Evolutionary conservation across 2,329 filamentous ascomycete genomes (phyloP), one percentile per base, ranked within the genome.

Genomic region (Penicillium sp.): DNA sequence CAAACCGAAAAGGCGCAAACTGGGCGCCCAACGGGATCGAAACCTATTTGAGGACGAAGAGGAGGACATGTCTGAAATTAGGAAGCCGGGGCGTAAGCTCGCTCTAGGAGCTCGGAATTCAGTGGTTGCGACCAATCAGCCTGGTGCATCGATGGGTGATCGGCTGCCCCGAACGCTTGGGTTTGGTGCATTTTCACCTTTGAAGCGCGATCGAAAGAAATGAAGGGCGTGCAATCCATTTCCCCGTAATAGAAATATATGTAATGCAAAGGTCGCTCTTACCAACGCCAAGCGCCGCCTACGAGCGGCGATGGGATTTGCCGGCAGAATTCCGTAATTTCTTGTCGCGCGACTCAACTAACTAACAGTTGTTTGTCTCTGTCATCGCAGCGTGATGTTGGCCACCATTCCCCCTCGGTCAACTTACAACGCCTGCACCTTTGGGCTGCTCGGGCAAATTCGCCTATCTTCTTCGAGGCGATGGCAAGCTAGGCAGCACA

Each of bases 401-500:
- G 14, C 33, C 4, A 27, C 35, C 32, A 16, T 17, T 20, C 32
- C 33, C 13, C 10, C 16, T 12, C 32, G 32, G n/a, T 30, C 32
- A 17, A 35, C 25, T n/a, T 30, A 25, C 9, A 14, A 20, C n/a
- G 2, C 3, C 9, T 37, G n/a, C 2, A 4, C 13, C 16, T 5
- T 32, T 2, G 27, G 32, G 7, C 14, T 30, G 6, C 15, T 42
- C 11, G 15, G 29, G 7, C 50, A 53, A 18, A 33, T 42, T 22
- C 49, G 61, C 16, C 47, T 50, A 22, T 55, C 61, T 0, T 88
- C 85, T 2, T 86, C 82, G 1, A 84, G 77, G 34, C 72, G 80
- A 63, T 98, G 92, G 92, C 86, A 87, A 61, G 74, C 75, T 35
- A 82, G 92, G 13, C 89, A 95, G 58, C 70, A 70, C 26, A 74